Evolutionary conservation across 148 eudicot species (phyloP), one percentile per base, ranked within the genome.

Genomic region (Spergularia bocconei): DNA sequence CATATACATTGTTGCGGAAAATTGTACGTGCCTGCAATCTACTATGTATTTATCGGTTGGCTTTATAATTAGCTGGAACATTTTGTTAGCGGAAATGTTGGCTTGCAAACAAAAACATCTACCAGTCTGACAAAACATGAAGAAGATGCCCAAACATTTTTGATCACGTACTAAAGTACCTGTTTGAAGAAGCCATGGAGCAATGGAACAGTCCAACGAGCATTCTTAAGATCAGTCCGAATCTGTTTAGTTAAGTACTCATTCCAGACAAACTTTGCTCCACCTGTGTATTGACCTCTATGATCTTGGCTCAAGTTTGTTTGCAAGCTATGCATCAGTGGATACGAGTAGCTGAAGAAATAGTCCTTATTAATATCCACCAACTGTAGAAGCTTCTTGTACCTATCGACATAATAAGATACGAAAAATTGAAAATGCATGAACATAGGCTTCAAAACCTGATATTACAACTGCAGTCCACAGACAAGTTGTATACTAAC

Each of bases 141-240:
- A 9, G 5, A 56, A 55, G 48, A 39, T 17, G 52, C 74, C 36
- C 7, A 70, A 17, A 13, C 20, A 6, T 41, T 53, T 69, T 15
- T 68, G 29, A 19, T 67, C 16, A 20, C 16, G 55, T 48, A 50
- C 38, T 68, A 4, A 1, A 15, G 65, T 82, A 92, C 99, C 97
- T 95, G 99, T 70, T 92, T 88, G 77, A 95, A 95, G 85, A 87
- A 92, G 67, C 99, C 99, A 79, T 92, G 87, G n/a, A 92, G 86
- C 73, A 95, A 84, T 71, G 97, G 92, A 70, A 95, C 98, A 1
- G 94, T 95, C 99, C 99, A 95, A 53, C 72, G 75, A 44, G 89
- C 84, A 76, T 82, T 90, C 75, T 85, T 82, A 23, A 95, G 91
- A 61, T 83, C 84, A 77, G 82, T 78, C 52, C 84, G 87, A 66